Percentiles rank a stretch among this genome's conserved stretches.
These are phyloP conservation scores for Neoboletus brunneissimus DNA, from an alignment of 768 basidiomycete genomes.

Conservation along the genomic window DNA sequence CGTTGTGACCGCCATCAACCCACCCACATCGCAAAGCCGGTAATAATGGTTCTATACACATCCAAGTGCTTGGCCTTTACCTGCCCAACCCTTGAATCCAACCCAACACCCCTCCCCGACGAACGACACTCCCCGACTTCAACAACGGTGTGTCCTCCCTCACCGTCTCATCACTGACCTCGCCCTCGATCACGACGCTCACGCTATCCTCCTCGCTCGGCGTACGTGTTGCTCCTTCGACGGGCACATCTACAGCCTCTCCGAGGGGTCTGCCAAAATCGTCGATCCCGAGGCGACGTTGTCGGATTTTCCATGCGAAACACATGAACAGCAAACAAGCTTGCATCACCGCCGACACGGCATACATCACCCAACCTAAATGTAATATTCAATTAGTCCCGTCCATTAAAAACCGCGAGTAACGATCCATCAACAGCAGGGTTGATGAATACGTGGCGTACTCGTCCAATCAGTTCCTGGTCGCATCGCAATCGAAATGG, in stretches of 20 bases:
- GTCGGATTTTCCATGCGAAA: slow-evolving; percentile 78
- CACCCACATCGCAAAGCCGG: no score
- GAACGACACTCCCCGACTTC: slow-evolving; percentile 21
- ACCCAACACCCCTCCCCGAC: slow-evolving; percentile 20
- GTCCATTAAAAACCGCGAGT: not conserved
- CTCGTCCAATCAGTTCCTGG: slow-evolving; percentile 87
- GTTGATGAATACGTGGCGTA: slow-evolving; percentile 31
- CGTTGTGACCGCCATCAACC: not conserved
- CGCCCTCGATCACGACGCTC: slow-evolving; percentile 23
- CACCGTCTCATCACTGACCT: not conserved
- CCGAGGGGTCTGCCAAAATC: slow-evolving; percentile 75
- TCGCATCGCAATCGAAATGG: slow-evolving; percentile 71
- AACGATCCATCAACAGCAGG: not conserved
- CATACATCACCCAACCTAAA: slow-evolving; percentile 77
- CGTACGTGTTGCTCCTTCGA: not conserved
- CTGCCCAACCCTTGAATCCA: slow-evolving; percentile 24
- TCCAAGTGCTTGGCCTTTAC: not conserved
- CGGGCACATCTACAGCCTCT: not conserved
- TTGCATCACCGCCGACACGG: slow-evolving; percentile 83
- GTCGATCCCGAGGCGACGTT: slow-evolving; percentile 71
- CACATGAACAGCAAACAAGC: slow-evolving; percentile 81
- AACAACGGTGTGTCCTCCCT: slow-evolving; percentile 25
- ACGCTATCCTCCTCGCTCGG: slow-evolving; percentile 9
- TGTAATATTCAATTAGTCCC: not conserved
- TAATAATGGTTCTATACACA: not conserved